Conservation (phyloP, 2,329 filamentous ascomycete genomes). For the Cytospora piceae region DNA sequence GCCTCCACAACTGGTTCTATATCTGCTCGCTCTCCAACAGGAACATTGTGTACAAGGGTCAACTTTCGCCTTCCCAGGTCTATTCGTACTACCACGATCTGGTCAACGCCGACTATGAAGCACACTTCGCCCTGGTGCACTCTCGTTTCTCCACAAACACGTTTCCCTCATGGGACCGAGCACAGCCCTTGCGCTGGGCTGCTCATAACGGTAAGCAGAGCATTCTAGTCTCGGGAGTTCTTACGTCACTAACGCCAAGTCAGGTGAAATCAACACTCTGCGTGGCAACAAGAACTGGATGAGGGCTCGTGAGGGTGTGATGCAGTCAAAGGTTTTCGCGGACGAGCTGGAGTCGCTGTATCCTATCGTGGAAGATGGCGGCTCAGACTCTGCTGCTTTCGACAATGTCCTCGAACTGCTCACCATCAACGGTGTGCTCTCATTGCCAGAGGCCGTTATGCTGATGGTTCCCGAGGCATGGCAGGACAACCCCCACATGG, state of each 20-base stretch:
- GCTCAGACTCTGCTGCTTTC: constrained; percentile 95
- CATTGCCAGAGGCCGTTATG: constrained; percentile 95
- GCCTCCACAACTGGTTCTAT: constrained; percentile 98
- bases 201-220: constrained; percentile 80
- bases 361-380: constrained; percentile 94
- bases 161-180: constrained; percentile 97
- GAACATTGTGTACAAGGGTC: constrained; percentile 99
- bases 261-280: constrained; percentile 90
- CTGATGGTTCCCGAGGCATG: constrained; percentile 98
- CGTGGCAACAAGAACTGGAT: constrained; percentile 99
- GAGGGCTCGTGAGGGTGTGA: constrained; percentile 92
- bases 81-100: constrained; percentile 98
- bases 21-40: constrained; percentile 95
- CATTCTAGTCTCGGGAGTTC: constrained; percentile 2
- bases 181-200: constrained; percentile 93
- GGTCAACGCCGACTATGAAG: constrained; percentile 95
- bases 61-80: constrained; percentile 90
- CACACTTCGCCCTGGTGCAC: constrained; percentile 94
- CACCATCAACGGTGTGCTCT: constrained; percentile 94
- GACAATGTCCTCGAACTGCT: constrained; percentile 95
- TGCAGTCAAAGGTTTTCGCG: constrained; percentile 90
- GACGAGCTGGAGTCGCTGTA: constrained; percentile 90
- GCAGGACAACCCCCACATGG: constrained; percentile 92
- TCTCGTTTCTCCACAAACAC: constrained; percentile 98
- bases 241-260: constrained; percentile 32